phyloP scores from a whole-genome alignment of 805 yeast genomes.

The Teunomyces panamensis region DNA sequence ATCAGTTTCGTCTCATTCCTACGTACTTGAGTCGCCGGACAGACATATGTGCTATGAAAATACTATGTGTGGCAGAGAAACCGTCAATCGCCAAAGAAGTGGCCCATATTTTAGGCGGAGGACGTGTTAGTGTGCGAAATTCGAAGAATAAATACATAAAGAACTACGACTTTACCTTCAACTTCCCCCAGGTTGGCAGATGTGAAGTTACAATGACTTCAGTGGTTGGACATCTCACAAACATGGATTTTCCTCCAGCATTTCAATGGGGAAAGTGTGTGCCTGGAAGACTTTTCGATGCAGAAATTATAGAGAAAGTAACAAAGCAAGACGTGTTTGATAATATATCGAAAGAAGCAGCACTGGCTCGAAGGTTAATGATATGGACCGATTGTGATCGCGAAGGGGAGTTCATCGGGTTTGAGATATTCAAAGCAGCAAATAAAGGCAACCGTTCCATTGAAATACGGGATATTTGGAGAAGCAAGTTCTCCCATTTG shows the following conservation, averaged over 20 bases:
- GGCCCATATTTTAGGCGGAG: slow-evolving; percentile 73
- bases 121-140: slow-evolving; percentile 46
- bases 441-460: slow-evolving; percentile 48
- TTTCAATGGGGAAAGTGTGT: slow-evolving; percentile 65
- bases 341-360: slow-evolving; percentile 68
- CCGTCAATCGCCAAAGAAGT: slow-evolving; percentile 91
- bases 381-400: slow-evolving; percentile 99
- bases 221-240: slow-evolving; percentile 81
- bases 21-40: neutral
- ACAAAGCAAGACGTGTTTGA: slow-evolving; percentile 48
- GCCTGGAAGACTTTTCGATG: slow-evolving; percentile 67
- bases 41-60: slow-evolving; percentile 46
- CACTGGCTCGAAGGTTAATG: slow-evolving; percentile 61
- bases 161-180: slow-evolving; percentile 74
- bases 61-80: slow-evolving; percentile 95
- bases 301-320: slow-evolving; percentile 50
- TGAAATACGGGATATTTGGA: slow-evolving; percentile 45
- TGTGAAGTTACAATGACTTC: slow-evolving; percentile 89
- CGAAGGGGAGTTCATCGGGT: slow-evolving; percentile 92
- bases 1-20: neutral
- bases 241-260: slow-evolving; percentile 59
- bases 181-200: slow-evolving; percentile 58
- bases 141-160: slow-evolving; percentile 61
- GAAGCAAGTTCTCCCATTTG: slow-evolving; percentile 86
- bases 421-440: slow-evolving; percentile 76